Conservation (phyloP, 345 rosid species). For the Ceriops zippeliana region DNA sequence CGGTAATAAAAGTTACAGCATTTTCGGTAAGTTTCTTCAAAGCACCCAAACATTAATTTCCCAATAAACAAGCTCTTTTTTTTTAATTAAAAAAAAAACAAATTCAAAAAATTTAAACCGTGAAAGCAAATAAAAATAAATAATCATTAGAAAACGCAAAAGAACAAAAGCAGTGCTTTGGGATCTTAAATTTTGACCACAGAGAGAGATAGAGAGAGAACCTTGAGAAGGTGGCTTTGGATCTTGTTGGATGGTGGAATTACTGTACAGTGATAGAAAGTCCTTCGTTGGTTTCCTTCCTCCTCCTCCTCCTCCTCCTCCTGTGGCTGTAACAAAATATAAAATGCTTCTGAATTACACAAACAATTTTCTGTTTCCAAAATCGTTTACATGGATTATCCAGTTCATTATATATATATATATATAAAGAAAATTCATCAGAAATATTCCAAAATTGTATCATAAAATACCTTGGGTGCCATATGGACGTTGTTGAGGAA, state of each 20-base stretch:
- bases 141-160: too few species aligned
- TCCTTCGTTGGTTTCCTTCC: slow-evolving; percentile 84
- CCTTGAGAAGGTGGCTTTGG: slow-evolving; percentile 77
- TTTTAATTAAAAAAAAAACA: too few species aligned
- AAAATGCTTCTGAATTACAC: slow-evolving; percentile 30
- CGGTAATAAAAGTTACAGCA: neutral
- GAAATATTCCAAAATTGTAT: neutral
- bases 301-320: slow-evolving; percentile 12
- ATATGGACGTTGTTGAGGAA: slow-evolving; percentile 68
- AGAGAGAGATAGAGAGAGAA: slow-evolving; percentile 9
- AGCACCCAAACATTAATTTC: too few species aligned
- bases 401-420: too few species aligned
- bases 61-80: too few species aligned
- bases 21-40: neutral
- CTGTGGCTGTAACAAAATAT: too few species aligned
- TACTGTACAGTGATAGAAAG: slow-evolving; percentile 83
- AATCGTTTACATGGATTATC: too few species aligned
- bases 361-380: too few species aligned
- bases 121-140: too few species aligned
- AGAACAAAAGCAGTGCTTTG: neutral
- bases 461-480: slow-evolving; percentile 58
- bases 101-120: too few species aligned
- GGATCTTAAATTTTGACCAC: slow-evolving; percentile 8
- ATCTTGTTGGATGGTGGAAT: slow-evolving; percentile 71
- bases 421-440: too few species aligned